Evolutionary conservation across 2,329 filamentous ascomycete species (phyloP).

Genomic region (Xylaria sp.): DNA sequence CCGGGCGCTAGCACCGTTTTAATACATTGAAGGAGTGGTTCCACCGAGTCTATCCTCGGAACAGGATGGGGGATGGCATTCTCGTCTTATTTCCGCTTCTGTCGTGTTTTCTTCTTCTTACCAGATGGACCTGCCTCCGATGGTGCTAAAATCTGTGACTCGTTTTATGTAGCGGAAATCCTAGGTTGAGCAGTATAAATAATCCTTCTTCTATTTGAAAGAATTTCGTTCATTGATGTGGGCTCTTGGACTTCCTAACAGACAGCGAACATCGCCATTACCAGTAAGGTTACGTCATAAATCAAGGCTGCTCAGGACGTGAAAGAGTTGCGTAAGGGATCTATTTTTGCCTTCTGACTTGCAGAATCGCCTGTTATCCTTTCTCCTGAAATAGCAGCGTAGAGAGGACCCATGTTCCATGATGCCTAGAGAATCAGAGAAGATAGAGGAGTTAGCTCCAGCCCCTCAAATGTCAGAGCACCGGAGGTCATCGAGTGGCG

Average conservation of each 20-base stretch:
- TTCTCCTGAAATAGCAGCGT: no score
- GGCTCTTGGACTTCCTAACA: no score
- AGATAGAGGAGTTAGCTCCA: constrained; percentile 18
- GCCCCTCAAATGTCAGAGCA: not conserved
- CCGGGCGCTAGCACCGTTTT: not conserved
- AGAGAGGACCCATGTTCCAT: not conserved
- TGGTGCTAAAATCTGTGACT: not conserved
- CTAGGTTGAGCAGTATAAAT: not conserved
- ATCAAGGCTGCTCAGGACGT: no score
- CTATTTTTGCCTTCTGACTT: not conserved
- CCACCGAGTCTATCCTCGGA: not conserved
- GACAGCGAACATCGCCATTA: no score
- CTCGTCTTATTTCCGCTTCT: constrained; percentile 27
- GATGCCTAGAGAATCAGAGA: constrained; percentile 20
- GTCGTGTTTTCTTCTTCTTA: not conserved
- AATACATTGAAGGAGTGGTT: not conserved
- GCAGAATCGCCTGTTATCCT: not conserved
- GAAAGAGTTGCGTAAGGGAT: no score
- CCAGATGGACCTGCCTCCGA: not conserved
- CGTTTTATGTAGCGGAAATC: not conserved
- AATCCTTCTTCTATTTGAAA: not conserved
- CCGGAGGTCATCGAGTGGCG: constrained; percentile 15
- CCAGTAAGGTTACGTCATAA: no score
- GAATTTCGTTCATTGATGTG: no score
- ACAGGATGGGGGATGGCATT: constrained; percentile 2